Percentiles rank a stretch among this genome's conserved stretches.
Evolutionary conservation across 768 basidiomycete genomes (phyloP).

Genomic region (Pleurotus salmoneostramineus): DNA sequence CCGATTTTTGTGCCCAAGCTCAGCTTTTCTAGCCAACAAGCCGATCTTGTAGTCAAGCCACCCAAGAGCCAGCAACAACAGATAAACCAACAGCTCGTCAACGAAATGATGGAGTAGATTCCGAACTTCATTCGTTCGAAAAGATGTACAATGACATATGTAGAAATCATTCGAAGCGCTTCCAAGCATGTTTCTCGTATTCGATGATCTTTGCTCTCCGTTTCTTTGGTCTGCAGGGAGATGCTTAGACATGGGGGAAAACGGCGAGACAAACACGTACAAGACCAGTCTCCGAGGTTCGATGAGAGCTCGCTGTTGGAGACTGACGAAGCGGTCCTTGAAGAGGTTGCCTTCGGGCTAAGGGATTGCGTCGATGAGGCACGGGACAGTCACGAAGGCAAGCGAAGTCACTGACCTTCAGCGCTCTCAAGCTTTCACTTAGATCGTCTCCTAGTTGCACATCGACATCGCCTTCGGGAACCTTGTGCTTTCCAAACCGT

Average conservation of each 20-base stretch:
- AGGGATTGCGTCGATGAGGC: neutral
- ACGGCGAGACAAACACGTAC: constrained; percentile 36
- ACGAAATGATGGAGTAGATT: neutral
- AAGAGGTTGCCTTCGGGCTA: constrained; percentile 95
- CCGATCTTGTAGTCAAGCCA: constrained; percentile 68
- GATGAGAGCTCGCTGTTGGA: constrained; percentile 84
- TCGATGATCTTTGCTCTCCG: constrained; percentile 50
- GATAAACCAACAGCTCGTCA: constrained; percentile 11
- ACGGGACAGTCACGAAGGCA: neutral
- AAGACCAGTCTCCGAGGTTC: constrained; percentile 81
- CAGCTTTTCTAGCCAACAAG: constrained; percentile 60
- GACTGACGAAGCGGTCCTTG: constrained; percentile 80
- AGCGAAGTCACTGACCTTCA: constrained; percentile 59
- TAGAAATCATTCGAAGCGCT: constrained; percentile 49
- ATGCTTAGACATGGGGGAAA: constrained; percentile 1
- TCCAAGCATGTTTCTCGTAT: constrained; percentile 81
- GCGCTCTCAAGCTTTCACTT: constrained; percentile 73
- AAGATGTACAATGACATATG: neutral
- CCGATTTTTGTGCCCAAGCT: neutral
- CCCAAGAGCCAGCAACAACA: constrained; percentile 64
- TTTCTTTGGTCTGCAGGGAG: constrained; percentile 42
- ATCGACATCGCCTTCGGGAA: constrained; percentile 63
- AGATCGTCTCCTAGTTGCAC: constrained; percentile 92
- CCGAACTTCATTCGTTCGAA: no score
- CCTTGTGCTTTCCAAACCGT: constrained; percentile 75